Conservation (phyloP, 495 filamentous ascomycete species). For the Aspergillus biplanus region DNA sequence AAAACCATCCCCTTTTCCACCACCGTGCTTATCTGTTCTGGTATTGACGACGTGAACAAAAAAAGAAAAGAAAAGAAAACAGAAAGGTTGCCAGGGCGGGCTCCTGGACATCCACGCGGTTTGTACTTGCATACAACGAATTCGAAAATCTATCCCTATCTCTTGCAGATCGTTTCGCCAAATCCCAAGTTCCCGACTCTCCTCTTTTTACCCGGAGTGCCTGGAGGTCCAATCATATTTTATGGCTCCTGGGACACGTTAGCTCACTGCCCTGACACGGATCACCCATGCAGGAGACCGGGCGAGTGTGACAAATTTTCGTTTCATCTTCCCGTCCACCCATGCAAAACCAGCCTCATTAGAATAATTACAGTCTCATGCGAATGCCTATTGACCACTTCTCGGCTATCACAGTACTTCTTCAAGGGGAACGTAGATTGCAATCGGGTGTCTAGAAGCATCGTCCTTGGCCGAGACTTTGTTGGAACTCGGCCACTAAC, state of each 20-base stretch:
- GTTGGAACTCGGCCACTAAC: too few relatives aligned
- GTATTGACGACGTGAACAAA: not conserved
- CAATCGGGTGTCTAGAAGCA: too few relatives aligned
- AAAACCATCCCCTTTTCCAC: not conserved
- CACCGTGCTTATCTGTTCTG: not conserved
- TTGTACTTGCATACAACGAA: too few relatives aligned
- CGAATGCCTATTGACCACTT: too few relatives aligned
- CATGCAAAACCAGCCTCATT: not conserved
- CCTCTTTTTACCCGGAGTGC: not conserved
- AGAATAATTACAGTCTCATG: too few relatives aligned
- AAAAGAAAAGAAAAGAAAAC: not conserved
- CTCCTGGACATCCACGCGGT: not conserved
- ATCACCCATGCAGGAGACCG: constrained; percentile 1
- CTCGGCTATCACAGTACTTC: too few relatives aligned
- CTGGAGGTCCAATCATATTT: not conserved
- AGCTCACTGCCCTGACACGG: not conserved
- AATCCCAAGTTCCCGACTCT: not conserved
- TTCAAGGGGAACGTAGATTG: too few relatives aligned
- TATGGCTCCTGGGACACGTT: not conserved
- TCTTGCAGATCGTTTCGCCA: not conserved
- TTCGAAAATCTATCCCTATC: not conserved
- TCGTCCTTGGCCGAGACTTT: too few relatives aligned
- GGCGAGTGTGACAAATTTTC: constrained; percentile 1
- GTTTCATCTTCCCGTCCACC: constrained; percentile 7
- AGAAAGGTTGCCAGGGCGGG: not conserved